Conservation (phyloP, 2,329 filamentous ascomycete species). For the Alternaria consortialis region DNA sequence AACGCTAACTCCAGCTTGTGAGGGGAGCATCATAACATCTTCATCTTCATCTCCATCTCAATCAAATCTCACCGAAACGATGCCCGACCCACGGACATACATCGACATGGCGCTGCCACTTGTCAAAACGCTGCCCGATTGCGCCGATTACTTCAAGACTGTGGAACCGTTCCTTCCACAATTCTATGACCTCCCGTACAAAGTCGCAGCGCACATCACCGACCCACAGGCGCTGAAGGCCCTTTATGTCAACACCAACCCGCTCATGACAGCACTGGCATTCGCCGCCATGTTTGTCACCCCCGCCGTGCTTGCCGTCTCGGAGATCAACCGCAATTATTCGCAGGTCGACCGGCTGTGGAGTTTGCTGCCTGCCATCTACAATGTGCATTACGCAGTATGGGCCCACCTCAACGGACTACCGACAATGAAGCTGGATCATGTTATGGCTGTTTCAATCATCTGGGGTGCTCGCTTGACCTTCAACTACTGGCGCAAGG, state of each 20-base stretch:
- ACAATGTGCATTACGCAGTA: conserved; percentile 82
- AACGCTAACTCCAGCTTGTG: background rate
- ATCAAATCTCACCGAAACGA: conserved; percentile 14
- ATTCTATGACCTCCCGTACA: conserved; percentile 58
- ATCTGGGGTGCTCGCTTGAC: conserved; percentile 92
- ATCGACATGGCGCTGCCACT: conserved; percentile 67
- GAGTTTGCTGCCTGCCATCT: conserved; percentile 88
- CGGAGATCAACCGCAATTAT: conserved; percentile 91
- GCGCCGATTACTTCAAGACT: conserved; percentile 76
- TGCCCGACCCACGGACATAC: conserved; percentile 56
- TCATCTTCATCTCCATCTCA: background rate
- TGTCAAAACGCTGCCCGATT: conserved; percentile 76
- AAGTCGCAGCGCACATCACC: conserved; percentile 64
- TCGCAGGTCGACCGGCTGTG: conserved; percentile 96
- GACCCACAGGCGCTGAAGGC: conserved; percentile 70
- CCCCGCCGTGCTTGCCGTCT: conserved; percentile 74
- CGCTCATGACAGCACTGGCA: conserved; percentile 77
- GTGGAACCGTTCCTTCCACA: conserved; percentile 80
- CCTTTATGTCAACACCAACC: conserved; percentile 86
- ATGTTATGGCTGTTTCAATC: conserved; percentile 72
- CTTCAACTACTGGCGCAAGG: conserved; percentile 96
- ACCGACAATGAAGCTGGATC: conserved; percentile 74
- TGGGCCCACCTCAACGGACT: conserved; percentile 82
- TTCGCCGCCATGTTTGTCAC: conserved; percentile 75
- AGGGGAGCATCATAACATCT: conserved; percentile 10